phyloP scores from a whole-genome alignment of 352 stramenopile species.

The Phytophthora uliginosa region DNA sequence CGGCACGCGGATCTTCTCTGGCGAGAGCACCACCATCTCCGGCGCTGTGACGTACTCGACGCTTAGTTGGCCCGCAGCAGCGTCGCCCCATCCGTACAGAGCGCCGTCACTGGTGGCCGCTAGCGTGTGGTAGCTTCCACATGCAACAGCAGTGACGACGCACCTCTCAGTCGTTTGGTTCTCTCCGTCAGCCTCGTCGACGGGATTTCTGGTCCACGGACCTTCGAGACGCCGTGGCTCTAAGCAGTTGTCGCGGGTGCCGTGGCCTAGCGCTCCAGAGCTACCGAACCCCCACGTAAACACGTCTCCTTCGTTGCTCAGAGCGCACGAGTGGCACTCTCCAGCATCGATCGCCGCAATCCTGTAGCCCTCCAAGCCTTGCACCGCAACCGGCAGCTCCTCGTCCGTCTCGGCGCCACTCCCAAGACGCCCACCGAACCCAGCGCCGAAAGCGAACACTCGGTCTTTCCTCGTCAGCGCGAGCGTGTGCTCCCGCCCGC shows the following conservation, averaged over 20 bases:
- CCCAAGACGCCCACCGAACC: slow-evolving; percentile 82
- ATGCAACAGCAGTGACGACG: slow-evolving; percentile 55
- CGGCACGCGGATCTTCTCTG: slow-evolving; percentile 51
- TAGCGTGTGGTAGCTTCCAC: slow-evolving; percentile 84
- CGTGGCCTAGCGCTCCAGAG: slow-evolving; percentile 81
- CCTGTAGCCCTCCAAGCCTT: slow-evolving; percentile 40
- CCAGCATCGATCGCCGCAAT: slow-evolving; percentile 75
- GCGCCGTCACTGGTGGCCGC: slow-evolving; percentile 53
- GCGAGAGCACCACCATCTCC: slow-evolving; percentile 69
- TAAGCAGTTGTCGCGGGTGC: slow-evolving; percentile 65
- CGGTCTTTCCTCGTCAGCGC: slow-evolving; percentile 57
- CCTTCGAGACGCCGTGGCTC: slow-evolving; percentile 50
- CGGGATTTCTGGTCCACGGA: slow-evolving; percentile 33
- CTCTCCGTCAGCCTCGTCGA: slow-evolving; percentile 20
- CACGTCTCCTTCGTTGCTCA: slow-evolving; percentile 71
- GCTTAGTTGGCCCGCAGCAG: slow-evolving; percentile 76
- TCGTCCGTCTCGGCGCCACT: slow-evolving; percentile 72
- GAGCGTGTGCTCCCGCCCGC: slow-evolving; percentile 87
- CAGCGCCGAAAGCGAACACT: slow-evolving; percentile 82
- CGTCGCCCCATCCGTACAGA: slow-evolving; percentile 86
- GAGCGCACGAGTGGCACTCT: slow-evolving; percentile 83
- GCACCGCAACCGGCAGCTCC: slow-evolving; percentile 55
- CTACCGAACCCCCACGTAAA: slow-evolving; percentile 91
- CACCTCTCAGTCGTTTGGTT: not conserved
- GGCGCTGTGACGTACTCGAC: slow-evolving; percentile 49